Evolutionary conservation across 176 grass and related monocot species (phyloP), one percentile per base, ranked within the genome.

Genomic region (Phyllostachys edulis): DNA sequence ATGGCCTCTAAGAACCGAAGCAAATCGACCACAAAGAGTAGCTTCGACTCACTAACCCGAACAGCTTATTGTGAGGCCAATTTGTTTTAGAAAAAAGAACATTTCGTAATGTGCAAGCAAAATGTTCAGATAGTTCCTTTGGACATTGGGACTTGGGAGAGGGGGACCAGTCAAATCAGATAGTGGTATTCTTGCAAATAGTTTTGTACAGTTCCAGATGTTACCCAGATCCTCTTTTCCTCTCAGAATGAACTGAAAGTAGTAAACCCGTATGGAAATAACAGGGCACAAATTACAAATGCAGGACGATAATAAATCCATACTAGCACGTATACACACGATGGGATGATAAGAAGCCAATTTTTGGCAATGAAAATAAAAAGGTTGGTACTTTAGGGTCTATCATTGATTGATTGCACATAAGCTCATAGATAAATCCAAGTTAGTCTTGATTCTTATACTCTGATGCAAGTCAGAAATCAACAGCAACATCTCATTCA

Each of bases 391-490:
- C n/a, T 39, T 73, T 69, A 29, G 11, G 17, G 0, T 37, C 38
- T 42, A 69, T 0, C 3, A 80, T 67, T 3, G 29, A 29, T 46
- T 67, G 9, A 80, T 72, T 82, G 54, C 39, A 47, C 52, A 72
- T 6, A 46, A 39, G 68, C 54, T 27, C 79, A 47, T 46, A 73
- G 42, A 1, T 41, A 83, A 64, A 37, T 66, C 42, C 60, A 80
- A 63, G 76, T 80, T 29, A 89, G n/a, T 7, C 40, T 45, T 38
- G 63, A 67, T 85, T 81, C 42, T 34, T 85, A 32, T 52, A 57
- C 60, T 75, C 45, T 23, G 12, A 78, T 9, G 70, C 16, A 57
- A 73, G 68, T 75, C 60, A 69, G 76, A 80, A 60, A 67, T 38
- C 70, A 60, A 89, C 61, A 81, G 16, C 57, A 69, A 20, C 41